Evolutionary conservation across 1,284 basidiomycete genomes (phyloP), one percentile per base, ranked within the genome.

Genomic region (Cryptococcus sp.): DNA sequence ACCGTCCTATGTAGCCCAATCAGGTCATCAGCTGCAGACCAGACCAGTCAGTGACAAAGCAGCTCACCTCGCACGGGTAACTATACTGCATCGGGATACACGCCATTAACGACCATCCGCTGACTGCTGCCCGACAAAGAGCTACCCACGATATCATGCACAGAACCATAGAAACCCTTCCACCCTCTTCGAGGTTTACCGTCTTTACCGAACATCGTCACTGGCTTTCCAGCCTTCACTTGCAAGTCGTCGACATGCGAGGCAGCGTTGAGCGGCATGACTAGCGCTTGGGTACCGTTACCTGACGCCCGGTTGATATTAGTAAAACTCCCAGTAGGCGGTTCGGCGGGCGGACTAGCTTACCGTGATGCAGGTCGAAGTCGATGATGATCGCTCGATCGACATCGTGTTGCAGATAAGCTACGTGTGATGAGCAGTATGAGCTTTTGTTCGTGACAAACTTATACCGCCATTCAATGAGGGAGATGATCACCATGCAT

Each of bases 231-330:
- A 15, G 75, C 78, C 35, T 69, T 71, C 20, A 76, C 72, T 63
- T 89, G 86, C 0, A 90, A 81, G 10, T 82, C 84, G 61, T 86
- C 82, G 19, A 85, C 82, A 72, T 91, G 87, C 0, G 90, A 86
- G 59, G 93, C 90, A 63, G 90, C 89, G 69, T 98, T 98, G 62
- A 97, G 88, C 50, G 90, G 87, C 91, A 93, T 96, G 0, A 84
- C 86, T 25, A 97, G 87, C 1, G 91, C 86, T 72, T 97, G 93
- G 0, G 93, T 96, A 1, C 95, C 95, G 71, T 98, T 95, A 8
- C 92, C 90, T 90, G 66, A 56, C 41, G 20, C 56, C 46, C 60
- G 23, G 57, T 27, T 46, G 47, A 40, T 15, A 13, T 40, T 3
- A 3, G 1, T 44, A 55, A 46, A 15, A 40, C 19, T 3, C 13